Conservation (phyloP, 176 grass and related monocot species). For the Poa annua region DNA sequence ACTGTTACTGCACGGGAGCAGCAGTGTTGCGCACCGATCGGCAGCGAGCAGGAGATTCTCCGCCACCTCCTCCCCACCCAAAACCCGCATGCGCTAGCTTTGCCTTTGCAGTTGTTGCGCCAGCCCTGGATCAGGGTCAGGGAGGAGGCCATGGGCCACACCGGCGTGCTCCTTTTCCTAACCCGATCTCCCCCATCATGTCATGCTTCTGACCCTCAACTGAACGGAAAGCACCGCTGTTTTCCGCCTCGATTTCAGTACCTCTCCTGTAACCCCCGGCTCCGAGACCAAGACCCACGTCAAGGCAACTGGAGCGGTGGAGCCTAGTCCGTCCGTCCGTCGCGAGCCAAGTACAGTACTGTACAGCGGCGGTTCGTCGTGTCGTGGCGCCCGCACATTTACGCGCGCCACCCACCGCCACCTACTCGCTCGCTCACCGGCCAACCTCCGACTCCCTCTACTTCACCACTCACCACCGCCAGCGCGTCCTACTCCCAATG, state of each 20-base stretch:
- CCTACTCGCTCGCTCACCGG: slow-evolving; percentile 39
- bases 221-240: slow-evolving; percentile 8
- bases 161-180: not conserved
- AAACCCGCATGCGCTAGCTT: not conserved
- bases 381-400: slow-evolving; percentile 39
- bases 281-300: not conserved
- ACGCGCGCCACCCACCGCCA: slow-evolving; percentile 51
- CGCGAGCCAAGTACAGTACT: too few species aligned
- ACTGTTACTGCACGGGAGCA: too few species aligned
- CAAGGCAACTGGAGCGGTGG: not conserved
- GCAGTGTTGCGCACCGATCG: too few species aligned
- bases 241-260: slow-evolving; percentile 28
- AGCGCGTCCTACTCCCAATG: not conserved
- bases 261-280: not conserved
- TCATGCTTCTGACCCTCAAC: slow-evolving; percentile 16
- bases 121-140: not conserved
- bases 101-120: not conserved
- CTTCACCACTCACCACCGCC: not conserved
- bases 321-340: too few species aligned
- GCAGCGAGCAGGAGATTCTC: too few species aligned
- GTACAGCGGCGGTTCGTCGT: not conserved
- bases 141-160: not conserved
- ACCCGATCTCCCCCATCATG: slow-evolving; percentile 10
- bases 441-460: not conserved
- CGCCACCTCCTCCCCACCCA: slow-evolving; percentile 1